These are phyloP conservation scores for Pichia sp. DNA, from an alignment of 1,139 yeast species.

Conservation along the genomic window DNA sequence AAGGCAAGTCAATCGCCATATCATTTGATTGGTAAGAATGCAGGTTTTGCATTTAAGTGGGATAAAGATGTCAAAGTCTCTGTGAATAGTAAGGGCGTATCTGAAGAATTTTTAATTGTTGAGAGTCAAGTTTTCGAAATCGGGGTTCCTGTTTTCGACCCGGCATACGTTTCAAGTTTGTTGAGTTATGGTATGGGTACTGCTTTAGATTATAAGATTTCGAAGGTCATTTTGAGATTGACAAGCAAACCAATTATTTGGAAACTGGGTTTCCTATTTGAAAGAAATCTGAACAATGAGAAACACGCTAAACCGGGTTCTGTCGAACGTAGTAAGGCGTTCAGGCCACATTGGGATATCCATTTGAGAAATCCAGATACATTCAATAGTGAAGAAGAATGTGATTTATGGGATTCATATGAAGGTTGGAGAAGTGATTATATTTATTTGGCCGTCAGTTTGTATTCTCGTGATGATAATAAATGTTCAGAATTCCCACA, in stretches of 20 bases:
- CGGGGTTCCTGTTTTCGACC: slow-evolving; percentile 49
- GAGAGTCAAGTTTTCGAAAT: slow-evolving; percentile 51
- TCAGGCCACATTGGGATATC: slow-evolving; percentile 74
- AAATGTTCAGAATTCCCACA: slow-evolving; percentile 13
- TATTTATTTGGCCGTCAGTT: slow-evolving; percentile 73
- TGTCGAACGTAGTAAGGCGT: slow-evolving; percentile 49
- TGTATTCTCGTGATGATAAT: slow-evolving; percentile 44
- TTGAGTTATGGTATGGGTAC: slow-evolving; percentile 41
- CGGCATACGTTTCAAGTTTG: slow-evolving; percentile 31
- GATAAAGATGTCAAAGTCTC: slow-evolving; percentile 43
- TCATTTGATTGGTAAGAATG: slow-evolving; percentile 42
- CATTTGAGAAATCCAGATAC: slow-evolving; percentile 63
- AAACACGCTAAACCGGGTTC: slow-evolving; percentile 26
- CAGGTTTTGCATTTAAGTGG: slow-evolving; percentile 59
- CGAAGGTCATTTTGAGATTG: slow-evolving; percentile 55
- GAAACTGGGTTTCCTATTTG: slow-evolving; percentile 59
- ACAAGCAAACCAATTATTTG: slow-evolving; percentile 60
- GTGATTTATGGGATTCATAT: slow-evolving; percentile 67
- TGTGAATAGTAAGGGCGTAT: slow-evolving; percentile 41
- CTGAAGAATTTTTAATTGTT: slow-evolving; percentile 42
- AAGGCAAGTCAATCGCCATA: slow-evolving; percentile 51
- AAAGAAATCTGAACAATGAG: slow-evolving; percentile 39
- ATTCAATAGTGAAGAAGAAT: slow-evolving; percentile 38
- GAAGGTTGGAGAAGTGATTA: slow-evolving; percentile 77
- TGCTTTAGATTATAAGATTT: slow-evolving; percentile 21